Evolutionary conservation across 2,329 filamentous ascomycete genomes (phyloP).

Genomic region (Pleurostoma richardsiae): DNA sequence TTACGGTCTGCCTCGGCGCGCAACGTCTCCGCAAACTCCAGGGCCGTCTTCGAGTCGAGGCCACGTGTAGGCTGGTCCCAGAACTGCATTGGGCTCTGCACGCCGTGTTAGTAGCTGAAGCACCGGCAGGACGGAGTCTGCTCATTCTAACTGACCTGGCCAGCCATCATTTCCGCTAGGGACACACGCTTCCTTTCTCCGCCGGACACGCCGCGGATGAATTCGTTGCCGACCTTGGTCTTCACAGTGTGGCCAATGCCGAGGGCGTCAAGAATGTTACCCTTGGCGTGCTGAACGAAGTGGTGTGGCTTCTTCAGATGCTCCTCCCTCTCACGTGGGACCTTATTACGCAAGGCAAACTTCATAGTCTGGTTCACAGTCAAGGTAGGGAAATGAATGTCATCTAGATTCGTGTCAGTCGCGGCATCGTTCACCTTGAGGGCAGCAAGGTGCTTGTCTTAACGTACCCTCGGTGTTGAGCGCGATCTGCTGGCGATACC

Average conservation of each 20-base stretch:
- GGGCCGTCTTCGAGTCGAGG: constrained; percentile 66
- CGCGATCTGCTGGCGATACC: constrained; percentile 20
- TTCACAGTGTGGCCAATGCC: constrained; percentile 67
- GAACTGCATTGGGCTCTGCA: constrained; percentile 52
- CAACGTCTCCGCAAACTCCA: constrained; percentile 64
- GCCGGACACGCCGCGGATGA: constrained; percentile 66
- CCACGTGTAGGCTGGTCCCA: constrained; percentile 74
- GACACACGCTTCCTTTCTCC: constrained; percentile 76
- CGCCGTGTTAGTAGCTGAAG: background rate
- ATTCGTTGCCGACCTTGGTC: constrained; percentile 72
- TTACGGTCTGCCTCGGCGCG: constrained; percentile 63
- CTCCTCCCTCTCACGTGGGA: constrained; percentile 51
- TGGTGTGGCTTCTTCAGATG: constrained; percentile 16
- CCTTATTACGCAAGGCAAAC: constrained; percentile 59
- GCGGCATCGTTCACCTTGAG: too few species aligned
- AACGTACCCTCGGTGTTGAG: constrained; percentile 22
- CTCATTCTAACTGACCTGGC: constrained; percentile 23
- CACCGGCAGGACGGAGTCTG: background rate
- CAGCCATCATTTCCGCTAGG: constrained; percentile 67
- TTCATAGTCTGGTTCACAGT: constrained; percentile 61
- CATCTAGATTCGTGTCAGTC: constrained; percentile 24
- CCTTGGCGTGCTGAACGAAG: constrained; percentile 22
- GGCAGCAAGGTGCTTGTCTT: background rate
- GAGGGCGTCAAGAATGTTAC: constrained; percentile 45
- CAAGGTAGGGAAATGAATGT: constrained; percentile 65